Conservation (phyloP, 805 yeast species). For the Huiozyma naganishii region DNA sequence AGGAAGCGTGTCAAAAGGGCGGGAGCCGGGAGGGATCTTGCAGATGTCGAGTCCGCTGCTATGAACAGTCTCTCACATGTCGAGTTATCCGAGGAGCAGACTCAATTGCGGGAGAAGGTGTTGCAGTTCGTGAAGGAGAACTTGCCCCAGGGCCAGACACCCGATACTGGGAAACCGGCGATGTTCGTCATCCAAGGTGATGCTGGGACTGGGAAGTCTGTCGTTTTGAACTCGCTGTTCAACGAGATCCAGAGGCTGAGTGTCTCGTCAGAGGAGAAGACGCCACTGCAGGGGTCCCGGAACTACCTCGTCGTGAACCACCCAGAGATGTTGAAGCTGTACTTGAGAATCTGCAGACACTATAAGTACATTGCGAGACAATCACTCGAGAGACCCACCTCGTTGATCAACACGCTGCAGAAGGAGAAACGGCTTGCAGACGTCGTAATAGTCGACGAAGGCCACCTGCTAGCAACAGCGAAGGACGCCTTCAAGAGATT, state of each 20-base stretch:
- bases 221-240: slow-evolving; percentile 33
- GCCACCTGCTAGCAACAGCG: slow-evolving; percentile 34
- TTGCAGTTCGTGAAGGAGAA: slow-evolving; percentile 24
- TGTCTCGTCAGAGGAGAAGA: not conserved
- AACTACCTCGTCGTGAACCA: slow-evolving; percentile 36
- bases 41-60: slow-evolving; percentile 18
- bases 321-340: slow-evolving; percentile 38
- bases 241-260: slow-evolving; percentile 30
- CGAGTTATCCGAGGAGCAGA: slow-evolving; percentile 31
- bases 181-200: slow-evolving; percentile 37
- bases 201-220: slow-evolving; percentile 41
- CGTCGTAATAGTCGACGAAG: slow-evolving; percentile 36
- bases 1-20: too few species aligned
- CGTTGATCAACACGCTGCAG: slow-evolving; percentile 29
- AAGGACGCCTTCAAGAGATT: slow-evolving; percentile 37
- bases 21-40: too few species aligned
- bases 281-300: slow-evolving; percentile 19
- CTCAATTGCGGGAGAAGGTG: slow-evolving; percentile 19
- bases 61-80: slow-evolving; percentile 30
- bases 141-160: slow-evolving; percentile 8
- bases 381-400: slow-evolving; percentile 37
- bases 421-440: slow-evolving; percentile 27
- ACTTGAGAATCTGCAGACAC: slow-evolving; percentile 30
- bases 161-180: slow-evolving; percentile 20
- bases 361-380: slow-evolving; percentile 30